Conservation (phyloP, 2,329 filamentous ascomycete genomes). For the Phoma sp. region DNA sequence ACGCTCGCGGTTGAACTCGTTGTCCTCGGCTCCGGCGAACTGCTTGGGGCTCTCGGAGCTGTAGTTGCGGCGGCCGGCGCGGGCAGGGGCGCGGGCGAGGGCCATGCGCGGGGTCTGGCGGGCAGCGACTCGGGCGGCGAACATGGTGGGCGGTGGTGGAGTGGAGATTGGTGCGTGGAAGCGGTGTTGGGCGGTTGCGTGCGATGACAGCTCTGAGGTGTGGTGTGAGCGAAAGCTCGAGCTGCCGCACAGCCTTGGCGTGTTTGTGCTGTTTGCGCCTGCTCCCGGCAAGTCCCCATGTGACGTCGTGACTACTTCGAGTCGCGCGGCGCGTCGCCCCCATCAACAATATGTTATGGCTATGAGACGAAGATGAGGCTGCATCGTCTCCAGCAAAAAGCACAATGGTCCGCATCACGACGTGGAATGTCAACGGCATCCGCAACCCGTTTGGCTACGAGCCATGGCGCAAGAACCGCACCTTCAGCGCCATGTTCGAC, state of each 20-base stretch:
- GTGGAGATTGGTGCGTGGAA: constrained; percentile 35
- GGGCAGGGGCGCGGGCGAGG: constrained; percentile 63
- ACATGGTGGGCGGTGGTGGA: constrained; percentile 41
- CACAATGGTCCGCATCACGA: constrained; percentile 78
- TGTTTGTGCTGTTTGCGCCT: constrained; percentile 30
- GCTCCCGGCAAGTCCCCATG: constrained; percentile 13
- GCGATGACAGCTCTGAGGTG: constrained; percentile 33
- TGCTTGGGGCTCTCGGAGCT: constrained; percentile 66
- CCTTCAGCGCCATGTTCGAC: constrained; percentile 82
- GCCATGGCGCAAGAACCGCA: constrained; percentile 58
- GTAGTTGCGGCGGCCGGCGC: constrained; percentile 73
- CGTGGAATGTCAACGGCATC: constrained; percentile 63
- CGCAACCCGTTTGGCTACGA: constrained; percentile 62
- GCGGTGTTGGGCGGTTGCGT: constrained; percentile 14
- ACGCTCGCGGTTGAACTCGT: constrained; percentile 93
- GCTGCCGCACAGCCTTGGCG: constrained; percentile 30
- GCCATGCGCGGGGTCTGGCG: constrained; percentile 64
- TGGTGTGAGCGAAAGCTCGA: constrained; percentile 25
- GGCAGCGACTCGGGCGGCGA: constrained; percentile 42
- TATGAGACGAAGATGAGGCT: constrained; percentile 15
- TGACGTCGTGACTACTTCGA: constrained; percentile 31
- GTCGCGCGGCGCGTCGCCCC: constrained; percentile 25
- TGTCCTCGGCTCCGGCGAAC: constrained; percentile 73
- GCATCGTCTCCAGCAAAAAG: constrained; percentile 15
- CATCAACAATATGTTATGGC: constrained; percentile 5